These are phyloP conservation scores for Hypsizygus marmoreus DNA, from an alignment of 768 basidiomycete species.

Conservation along the genomic window DNA sequence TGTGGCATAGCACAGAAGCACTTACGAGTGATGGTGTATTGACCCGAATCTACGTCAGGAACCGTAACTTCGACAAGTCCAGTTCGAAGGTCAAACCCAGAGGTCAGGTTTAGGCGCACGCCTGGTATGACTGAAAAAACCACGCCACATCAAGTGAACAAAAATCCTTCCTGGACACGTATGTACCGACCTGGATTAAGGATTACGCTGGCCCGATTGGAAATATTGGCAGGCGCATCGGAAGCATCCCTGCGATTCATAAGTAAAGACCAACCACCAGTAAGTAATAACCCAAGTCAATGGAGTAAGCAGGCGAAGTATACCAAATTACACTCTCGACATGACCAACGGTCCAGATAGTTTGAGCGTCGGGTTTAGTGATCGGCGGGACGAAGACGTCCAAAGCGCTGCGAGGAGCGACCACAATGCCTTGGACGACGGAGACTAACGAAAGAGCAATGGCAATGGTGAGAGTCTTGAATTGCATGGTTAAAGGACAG, in stretches of 20 bases:
- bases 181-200: conserved; percentile 30
- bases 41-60: too few species aligned
- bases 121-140: too few species aligned
- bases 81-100: too few species aligned
- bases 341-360: conserved; percentile 30
- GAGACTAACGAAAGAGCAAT: conserved; percentile 27
- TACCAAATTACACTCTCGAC: conserved; percentile 32
- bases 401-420: conserved; percentile 22
- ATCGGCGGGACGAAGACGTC: conserved; percentile 36
- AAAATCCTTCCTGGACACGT: not conserved
- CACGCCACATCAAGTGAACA: not conserved
- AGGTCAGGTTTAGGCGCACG: too few species aligned
- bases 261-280: not conserved
- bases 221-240: conserved; percentile 40
- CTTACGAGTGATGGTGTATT: conserved; percentile 48
- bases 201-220: conserved; percentile 37
- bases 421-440: conserved; percentile 17
- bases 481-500: conserved; percentile 15
- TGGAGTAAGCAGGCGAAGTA: not conserved
- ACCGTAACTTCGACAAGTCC: too few species aligned
- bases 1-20: conserved; percentile 8
- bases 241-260: conserved; percentile 36
- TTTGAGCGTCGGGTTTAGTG: conserved; percentile 24
- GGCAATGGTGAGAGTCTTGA: conserved; percentile 25
- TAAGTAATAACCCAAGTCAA: not conserved